Base-by-base conservation (phyloP, 805 yeast genomes). In the Saccharomyces mikatae region DNA sequence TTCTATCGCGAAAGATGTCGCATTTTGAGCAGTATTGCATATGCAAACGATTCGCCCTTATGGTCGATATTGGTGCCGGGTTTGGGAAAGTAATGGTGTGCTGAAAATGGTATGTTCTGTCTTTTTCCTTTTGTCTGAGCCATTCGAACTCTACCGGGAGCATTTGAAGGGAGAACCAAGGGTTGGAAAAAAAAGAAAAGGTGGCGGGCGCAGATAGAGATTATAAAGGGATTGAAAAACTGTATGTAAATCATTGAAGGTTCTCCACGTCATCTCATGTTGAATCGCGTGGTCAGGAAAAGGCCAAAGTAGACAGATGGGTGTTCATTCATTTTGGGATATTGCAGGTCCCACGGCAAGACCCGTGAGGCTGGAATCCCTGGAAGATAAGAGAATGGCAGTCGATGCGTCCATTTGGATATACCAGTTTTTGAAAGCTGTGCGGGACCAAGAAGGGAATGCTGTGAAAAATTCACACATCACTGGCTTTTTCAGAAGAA, bases 381-480 rank as follows among this genome's bases (percentile, higher is more conserved):
- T 94, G 36, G 80, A 87, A 24, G 83, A 90, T 55, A 86, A 85
- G 66, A 76, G 79, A 52, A 74, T 94, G 62, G 99, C 99, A 0
- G 92, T 94, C 6, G 99, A 94, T 75, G 99, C 99, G 0, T 92
- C 98, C 2, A 94, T 94, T 59, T 94, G 99, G 99, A 87, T 94
- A 53, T 94, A 94, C 67, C 99, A 94, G 69, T 94, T 94, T 65
- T 74, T 94, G 59, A 94, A 92, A 68, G 98, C 98, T 0, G 95
- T 94, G 24, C 78, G 98, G 60, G 96, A 90, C 67, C 72, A 80
- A 44, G 86, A 86, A 30, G 99, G 98, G 6, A 81, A 86, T 56
- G 80, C 88, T 0, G 68, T 91, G 56, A 77, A 79, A 30, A 87
- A 83, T 57, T 85, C 97, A 0, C 99, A 94, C 68, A 81, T 94